These are phyloP conservation scores for Candolleomyces aberdarensis DNA, from an alignment of 768 basidiomycete species.

Conservation along the genomic window DNA sequence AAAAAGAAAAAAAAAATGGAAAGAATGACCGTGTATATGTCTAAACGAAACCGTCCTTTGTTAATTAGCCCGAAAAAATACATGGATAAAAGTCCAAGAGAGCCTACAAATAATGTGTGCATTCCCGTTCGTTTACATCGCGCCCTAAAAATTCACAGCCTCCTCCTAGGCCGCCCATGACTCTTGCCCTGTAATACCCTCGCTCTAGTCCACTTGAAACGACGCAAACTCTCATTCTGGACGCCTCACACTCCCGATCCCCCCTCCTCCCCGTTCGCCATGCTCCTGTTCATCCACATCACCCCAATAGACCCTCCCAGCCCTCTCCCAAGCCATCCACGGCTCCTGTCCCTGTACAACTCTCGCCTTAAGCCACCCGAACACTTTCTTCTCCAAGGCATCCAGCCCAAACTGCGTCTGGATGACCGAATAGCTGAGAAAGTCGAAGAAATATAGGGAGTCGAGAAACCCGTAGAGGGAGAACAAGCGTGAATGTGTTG, in stretches of 20 bases:
- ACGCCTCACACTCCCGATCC: not conserved
- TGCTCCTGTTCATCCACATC: not conserved
- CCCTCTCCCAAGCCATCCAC: conserved; percentile 49
- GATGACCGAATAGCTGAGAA: conserved; percentile 17
- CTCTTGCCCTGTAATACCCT: no score
- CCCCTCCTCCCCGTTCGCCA: not conserved
- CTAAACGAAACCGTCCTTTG: no score
- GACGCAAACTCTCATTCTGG: not conserved
- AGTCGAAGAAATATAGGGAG: conserved; percentile 2
- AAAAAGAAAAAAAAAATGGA: no score
- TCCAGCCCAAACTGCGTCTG: conserved; percentile 25
- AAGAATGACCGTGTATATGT: no score
- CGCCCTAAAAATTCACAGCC: no score
- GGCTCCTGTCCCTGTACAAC: conserved; percentile 53
- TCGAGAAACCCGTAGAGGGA: not conserved
- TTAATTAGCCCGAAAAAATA: no score
- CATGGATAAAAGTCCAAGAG: no score
- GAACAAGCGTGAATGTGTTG: no score
- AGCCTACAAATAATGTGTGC: no score
- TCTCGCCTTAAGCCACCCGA: conserved; percentile 35
- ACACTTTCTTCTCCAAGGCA: conserved; percentile 37
- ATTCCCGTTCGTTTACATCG: no score
- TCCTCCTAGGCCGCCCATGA: no score
- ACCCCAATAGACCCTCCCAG: conserved; percentile 11
- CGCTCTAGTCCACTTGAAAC: not conserved